Evolutionary conservation across 495 filamentous ascomycete genomes (phyloP), one percentile per base, ranked within the genome.

Genomic region (Xylaria telfairii): DNA sequence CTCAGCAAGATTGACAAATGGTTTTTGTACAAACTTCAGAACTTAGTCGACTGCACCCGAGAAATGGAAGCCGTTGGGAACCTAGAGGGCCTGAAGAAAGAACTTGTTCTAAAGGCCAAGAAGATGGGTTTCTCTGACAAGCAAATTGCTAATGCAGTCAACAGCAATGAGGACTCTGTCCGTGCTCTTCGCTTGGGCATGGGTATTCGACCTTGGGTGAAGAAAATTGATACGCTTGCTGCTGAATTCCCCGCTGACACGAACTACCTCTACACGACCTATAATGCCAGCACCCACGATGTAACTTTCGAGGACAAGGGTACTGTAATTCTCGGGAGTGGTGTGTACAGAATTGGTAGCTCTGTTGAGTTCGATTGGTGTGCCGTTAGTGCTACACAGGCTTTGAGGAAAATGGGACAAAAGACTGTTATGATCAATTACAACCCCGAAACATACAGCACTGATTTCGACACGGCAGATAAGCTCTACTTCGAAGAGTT

Each of bases 321-420:
- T 49, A 93, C 90, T 69, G 82, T 97, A 66, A 92, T 98, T 64
- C 90, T 97, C 37, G 95, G 95, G 54, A 95, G 92, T 80, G 95
- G 95, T 80, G 95, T 97, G 10, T 98, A 98, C 87, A 89, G 95
- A 73, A 99, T 98, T 77, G 95, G 96, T 71, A 95, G 92, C 84
- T 97, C 94, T 28, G 95, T 99, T 67, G 95, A 99, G 81, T 99
- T 99, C 78, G 95, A 99, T 82, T 99, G 95, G 95, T 98, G 96
- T 78, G 95, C 95, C 68, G 95, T 98, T 72, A 97, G 95, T 77
- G 93, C 93, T 70, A 96, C 96, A 19, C 85, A 92, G 39, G 94
- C 95, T 44, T 86, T 98, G 72, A 88, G 89, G 72, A 83, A 90
- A 63, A 95, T 97, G 90, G 95, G 94, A 74, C 93, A 97, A 87